A percentile compares a stretch with the other conserved stretches of the same genome.
These are phyloP conservation scores for Aspergillus fischeri DNA, from an alignment of 2,329 filamentous ascomycete species.

Conservation along the genomic window DNA sequence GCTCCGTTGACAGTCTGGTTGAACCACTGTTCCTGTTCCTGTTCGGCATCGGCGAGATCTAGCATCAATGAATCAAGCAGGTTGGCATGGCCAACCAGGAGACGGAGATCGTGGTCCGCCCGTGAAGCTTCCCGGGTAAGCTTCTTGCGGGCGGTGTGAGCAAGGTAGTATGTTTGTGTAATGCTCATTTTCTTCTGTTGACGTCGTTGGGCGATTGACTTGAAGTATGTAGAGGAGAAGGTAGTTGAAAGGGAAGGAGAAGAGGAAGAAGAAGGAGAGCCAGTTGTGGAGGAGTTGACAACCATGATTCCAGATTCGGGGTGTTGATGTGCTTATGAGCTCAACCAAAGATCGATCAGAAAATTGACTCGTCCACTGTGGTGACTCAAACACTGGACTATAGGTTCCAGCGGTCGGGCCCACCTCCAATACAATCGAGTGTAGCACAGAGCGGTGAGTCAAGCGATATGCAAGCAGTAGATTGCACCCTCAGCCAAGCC, in stretches of 20 bases:
- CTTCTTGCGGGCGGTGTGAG: conserved; percentile 94
- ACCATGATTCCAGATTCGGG: conserved; percentile 23
- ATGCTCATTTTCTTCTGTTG: conserved; percentile 89
- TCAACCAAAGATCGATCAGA: conserved; percentile 11
- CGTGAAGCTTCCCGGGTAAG: conserved; percentile 86
- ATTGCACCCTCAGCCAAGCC: not conserved
- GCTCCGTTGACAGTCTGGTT: conserved; percentile 86
- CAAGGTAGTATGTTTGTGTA: conserved; percentile 97
- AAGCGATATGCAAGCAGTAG: not conserved
- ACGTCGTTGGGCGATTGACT: conserved; percentile 35
- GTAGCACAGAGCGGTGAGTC: conserved; percentile 25
- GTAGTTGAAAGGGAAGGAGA: conserved; percentile 23
- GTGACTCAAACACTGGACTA: conserved; percentile 25
- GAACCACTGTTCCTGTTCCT: conserved; percentile 96
- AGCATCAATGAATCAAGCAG: conserved; percentile 92
- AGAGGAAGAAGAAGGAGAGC: conserved; percentile 13
- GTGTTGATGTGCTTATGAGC: conserved; percentile 25
- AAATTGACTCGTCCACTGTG: conserved; percentile 26
- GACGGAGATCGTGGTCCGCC: conserved; percentile 88
- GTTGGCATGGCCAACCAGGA: conserved; percentile 97
- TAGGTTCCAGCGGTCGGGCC: conserved; percentile 11
- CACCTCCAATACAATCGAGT: conserved; percentile 23
- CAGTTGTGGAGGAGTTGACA: conserved; percentile 9
- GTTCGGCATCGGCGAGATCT: conserved; percentile 86
- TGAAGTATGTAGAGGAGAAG: conserved; percentile 36